phyloP scores from a whole-genome alignment of 441 rosid species.

The Macaranga tanarius region DNA sequence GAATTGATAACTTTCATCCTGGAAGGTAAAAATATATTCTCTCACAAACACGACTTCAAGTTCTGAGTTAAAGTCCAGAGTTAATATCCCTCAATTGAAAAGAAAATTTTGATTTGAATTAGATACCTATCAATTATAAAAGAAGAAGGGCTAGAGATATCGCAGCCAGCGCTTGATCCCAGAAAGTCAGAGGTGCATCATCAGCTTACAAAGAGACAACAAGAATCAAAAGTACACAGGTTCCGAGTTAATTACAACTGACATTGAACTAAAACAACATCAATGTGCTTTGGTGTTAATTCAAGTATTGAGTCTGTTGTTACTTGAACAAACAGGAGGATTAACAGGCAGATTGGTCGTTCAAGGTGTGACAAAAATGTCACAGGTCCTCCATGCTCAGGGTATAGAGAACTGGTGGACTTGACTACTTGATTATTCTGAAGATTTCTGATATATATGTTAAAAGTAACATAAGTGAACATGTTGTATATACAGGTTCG shows the following conservation, averaged over 20 bases:
- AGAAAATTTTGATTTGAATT: too few species aligned
- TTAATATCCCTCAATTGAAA: too few species aligned
- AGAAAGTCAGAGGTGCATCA: conserved; percentile 60
- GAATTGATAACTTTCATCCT: conserved; percentile 64
- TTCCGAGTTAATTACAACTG: conserved; percentile 9
- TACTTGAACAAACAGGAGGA: conserved; percentile 36
- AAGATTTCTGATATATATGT: too few species aligned
- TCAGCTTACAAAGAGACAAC: conserved; percentile 51
- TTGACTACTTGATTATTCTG: too few species aligned
- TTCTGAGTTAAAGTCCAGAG: too few species aligned
- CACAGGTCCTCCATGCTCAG: conserved; percentile 71
- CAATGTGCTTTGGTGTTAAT: not conserved
- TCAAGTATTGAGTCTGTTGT: not conserved
- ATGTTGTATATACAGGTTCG: conserved; percentile 44
- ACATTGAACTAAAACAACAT: not conserved
- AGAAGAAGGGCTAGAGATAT: conserved; percentile 79
- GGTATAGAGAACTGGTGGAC: conserved; percentile 34
- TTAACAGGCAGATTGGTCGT: conserved; percentile 34
- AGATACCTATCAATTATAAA: conserved; percentile 65
- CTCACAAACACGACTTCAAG: not conserved
- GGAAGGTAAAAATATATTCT: conserved; percentile 36
- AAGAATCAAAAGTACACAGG: conserved; percentile 62
- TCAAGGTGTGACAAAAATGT: conserved; percentile 45
- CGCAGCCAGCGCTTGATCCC: conserved; percentile 86
- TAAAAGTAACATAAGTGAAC: not conserved